These are phyloP conservation scores for Magnolia sinica DNA, from an alignment of 164 flowering plant genomes.

Conservation along the genomic window DNA sequence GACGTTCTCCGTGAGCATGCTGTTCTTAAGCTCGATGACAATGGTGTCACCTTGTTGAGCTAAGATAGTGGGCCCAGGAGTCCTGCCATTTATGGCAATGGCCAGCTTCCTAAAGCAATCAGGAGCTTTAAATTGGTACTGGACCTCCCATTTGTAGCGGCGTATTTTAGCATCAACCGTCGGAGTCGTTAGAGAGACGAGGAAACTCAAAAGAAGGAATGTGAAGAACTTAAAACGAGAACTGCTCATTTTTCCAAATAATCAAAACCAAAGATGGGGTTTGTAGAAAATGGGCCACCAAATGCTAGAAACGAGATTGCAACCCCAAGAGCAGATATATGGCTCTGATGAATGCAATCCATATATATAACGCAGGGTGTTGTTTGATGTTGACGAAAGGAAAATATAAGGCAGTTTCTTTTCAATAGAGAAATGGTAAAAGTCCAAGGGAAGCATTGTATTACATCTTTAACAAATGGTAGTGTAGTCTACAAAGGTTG, in stretches of 20 bases:
- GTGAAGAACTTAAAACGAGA: background rate
- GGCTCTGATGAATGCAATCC: no score
- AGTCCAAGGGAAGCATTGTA: no score
- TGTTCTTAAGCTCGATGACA: constrained; percentile 70
- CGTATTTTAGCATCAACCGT: constrained; percentile 48
- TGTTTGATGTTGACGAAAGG: no score
- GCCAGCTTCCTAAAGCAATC: constrained; percentile 71
- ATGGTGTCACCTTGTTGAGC: constrained; percentile 78
- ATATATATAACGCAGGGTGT: no score
- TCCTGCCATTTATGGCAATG: constrained; percentile 61
- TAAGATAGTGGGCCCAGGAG: constrained; percentile 73
- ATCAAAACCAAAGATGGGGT: no score
- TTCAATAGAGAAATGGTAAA: no score
- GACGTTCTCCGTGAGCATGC: constrained; percentile 61
- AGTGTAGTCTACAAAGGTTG: no score
- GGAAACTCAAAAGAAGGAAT: background rate
- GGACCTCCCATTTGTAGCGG: constrained; percentile 69
- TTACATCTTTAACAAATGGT: no score
- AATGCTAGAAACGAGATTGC: no score
- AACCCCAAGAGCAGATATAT: no score
- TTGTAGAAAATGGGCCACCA: no score
- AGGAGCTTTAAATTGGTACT: constrained; percentile 65
- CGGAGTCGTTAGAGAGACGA: background rate
- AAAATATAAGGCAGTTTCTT: no score
- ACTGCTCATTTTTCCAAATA: background rate